Percentiles rank a stretch among this genome's conserved stretches.
Conservation (phyloP, 2,329 filamentous ascomycete genomes). For the Pseudocercospora crystallina region DNA sequence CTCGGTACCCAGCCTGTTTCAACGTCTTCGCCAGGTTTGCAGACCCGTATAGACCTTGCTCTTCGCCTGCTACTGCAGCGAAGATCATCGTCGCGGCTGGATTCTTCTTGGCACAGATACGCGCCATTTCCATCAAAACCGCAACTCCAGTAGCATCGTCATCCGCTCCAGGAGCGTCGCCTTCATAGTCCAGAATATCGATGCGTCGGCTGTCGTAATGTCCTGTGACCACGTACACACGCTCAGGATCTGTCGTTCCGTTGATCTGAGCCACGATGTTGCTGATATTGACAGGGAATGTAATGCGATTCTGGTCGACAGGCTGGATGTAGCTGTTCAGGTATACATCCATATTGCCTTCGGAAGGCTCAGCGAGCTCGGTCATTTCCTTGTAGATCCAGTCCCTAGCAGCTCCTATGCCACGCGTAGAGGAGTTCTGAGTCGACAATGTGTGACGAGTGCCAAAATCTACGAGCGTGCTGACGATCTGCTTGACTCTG, state of each 20-base stretch:
- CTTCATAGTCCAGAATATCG: constrained; percentile 52
- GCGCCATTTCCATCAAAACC: constrained; percentile 57
- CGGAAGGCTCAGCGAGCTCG: constrained; percentile 47
- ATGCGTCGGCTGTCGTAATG: constrained; percentile 57
- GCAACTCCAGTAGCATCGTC: constrained; percentile 59
- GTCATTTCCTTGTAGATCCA: constrained; percentile 56
- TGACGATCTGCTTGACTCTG: constrained; percentile 53
- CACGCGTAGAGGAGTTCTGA: constrained; percentile 52
- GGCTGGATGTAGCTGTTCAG: constrained; percentile 54
- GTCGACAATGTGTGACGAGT: constrained; percentile 58
- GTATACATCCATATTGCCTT: constrained; percentile 53
- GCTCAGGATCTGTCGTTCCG: constrained; percentile 49
- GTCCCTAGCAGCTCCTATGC: constrained; percentile 58
- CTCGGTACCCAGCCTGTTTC: constrained; percentile 52
- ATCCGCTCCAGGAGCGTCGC: constrained; percentile 57
- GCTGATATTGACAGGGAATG: constrained; percentile 53
- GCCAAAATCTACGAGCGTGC: constrained; percentile 56
- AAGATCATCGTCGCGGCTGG: constrained; percentile 57
- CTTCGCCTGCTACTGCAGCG: constrained; percentile 58
- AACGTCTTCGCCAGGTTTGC: constrained; percentile 54
- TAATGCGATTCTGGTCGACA: constrained; percentile 46
- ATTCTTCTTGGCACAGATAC: constrained; percentile 50
- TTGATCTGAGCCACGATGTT: constrained; percentile 55
- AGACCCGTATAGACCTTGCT: constrained; percentile 56
- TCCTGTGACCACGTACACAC: constrained; percentile 56